phyloP scores from a whole-genome alignment of 2,329 filamentous ascomycete genomes.

The Boeremia lycopersici region DNA sequence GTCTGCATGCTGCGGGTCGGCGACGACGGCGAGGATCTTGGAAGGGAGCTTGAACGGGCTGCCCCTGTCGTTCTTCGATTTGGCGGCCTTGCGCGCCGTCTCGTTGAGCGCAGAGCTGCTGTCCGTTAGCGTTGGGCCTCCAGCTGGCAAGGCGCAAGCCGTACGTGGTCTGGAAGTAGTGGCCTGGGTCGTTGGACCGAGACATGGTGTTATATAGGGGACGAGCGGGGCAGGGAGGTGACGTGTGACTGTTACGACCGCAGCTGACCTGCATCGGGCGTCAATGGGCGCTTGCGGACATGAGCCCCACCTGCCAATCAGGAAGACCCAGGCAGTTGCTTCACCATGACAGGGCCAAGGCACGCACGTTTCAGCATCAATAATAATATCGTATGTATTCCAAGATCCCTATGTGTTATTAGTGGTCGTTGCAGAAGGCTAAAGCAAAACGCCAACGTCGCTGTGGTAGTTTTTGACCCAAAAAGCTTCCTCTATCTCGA shows the following conservation, averaged over 20 bases:
- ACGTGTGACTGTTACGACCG: conserved; percentile 15
- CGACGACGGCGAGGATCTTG: conserved; percentile 78
- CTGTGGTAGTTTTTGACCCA: conserved; percentile 10
- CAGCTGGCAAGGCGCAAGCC: conserved; percentile 36
- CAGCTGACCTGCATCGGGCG: conserved; percentile 13
- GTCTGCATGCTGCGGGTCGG: conserved; percentile 67
- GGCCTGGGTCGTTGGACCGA: conserved; percentile 65
- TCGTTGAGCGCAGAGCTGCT: conserved; percentile 57
- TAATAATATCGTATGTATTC: conserved; percentile 1
- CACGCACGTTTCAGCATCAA: background rate
- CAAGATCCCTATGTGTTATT: conserved; percentile 14
- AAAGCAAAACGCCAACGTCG: conserved; percentile 13
- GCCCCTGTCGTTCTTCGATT: conserved; percentile 82
- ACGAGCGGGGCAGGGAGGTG: conserved; percentile 9
- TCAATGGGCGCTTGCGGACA: conserved; percentile 3
- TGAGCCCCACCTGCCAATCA: conserved; percentile 2
- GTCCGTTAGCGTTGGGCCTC: conserved; percentile 26
- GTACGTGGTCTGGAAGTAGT: conserved; percentile 94
- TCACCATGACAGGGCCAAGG: conserved; percentile 4
- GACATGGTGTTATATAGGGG: conserved; percentile 39
- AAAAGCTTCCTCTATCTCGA: conserved; percentile 15
- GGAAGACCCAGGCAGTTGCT: background rate
- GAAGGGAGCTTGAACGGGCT: conserved; percentile 79
- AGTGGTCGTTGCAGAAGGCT: conserved; percentile 15
- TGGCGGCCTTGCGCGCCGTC: conserved; percentile 68